Conservation (phyloP, 306 rosid species). For the Oemleria cerasiformis region DNA sequence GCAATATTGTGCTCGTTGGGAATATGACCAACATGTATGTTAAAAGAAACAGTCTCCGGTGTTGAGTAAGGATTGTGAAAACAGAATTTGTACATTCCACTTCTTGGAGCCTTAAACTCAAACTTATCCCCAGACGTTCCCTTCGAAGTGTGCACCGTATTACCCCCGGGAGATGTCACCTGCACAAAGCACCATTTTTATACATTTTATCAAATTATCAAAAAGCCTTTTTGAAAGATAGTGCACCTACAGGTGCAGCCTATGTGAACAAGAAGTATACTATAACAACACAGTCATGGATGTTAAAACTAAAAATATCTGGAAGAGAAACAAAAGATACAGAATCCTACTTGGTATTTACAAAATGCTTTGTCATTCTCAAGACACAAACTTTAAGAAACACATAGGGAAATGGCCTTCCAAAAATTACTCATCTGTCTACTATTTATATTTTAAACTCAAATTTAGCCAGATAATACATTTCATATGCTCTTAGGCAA, state of each 20-base stretch:
- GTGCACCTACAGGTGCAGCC: not conserved
- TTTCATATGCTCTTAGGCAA: not conserved
- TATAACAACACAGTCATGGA: not conserved
- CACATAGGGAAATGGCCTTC: not conserved
- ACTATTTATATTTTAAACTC: not conserved
- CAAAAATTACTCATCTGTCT: not conserved
- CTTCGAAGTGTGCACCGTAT: conserved; percentile 56
- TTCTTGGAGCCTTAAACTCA: conserved; percentile 75
- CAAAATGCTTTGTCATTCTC: not conserved
- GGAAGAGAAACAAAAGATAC: not conserved
- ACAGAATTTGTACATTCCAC: conserved; percentile 95
- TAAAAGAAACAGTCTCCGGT: conserved; percentile 97
- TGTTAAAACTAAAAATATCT: not conserved
- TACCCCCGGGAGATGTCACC: conserved; percentile 87
- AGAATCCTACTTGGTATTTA: not conserved
- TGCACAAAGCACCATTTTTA: conserved; percentile 31
- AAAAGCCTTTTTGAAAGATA: conserved; percentile 21
- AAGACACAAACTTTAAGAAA: not conserved
- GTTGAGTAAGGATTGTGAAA: conserved; percentile 92
- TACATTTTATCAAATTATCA: not conserved
- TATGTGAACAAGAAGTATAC: not conserved
- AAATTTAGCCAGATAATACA: not conserved
- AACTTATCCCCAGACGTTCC: conserved; percentile 95
- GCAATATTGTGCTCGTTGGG: conserved; percentile 91
- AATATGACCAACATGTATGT: conserved; percentile 95